A percentile compares a stretch with the other conserved stretches of the same genome.
phyloP scores from a whole-genome alignment of 352 stramenopile species.

The Globisporangium recalcitrans region DNA sequence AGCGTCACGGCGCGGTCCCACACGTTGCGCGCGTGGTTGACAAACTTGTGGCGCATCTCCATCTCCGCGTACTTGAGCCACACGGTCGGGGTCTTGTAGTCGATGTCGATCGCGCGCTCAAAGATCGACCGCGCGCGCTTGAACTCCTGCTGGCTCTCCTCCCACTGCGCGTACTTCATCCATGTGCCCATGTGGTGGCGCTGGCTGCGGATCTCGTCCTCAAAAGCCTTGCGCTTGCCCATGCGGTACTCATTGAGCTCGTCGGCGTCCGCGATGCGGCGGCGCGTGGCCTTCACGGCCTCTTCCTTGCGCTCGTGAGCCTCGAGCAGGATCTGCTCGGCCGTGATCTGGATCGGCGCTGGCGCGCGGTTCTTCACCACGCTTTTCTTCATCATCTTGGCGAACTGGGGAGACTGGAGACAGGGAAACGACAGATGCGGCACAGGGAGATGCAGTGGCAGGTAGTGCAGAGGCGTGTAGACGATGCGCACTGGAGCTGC shows the following conservation, averaged over 20 bases:
- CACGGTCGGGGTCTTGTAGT: constrained; percentile 92
- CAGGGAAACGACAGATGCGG: background rate
- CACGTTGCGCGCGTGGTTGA: constrained; percentile 98
- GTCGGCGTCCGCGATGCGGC: constrained; percentile 86
- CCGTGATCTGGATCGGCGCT: constrained; percentile 98
- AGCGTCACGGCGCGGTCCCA: constrained; percentile 93
- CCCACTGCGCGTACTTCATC: constrained; percentile 98
- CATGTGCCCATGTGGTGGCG: constrained; percentile 95
- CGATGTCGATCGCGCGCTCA: constrained; percentile 97
- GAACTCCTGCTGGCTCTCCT: constrained; percentile 98
- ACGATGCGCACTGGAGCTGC: too few species aligned
- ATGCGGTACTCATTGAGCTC: constrained; percentile 92
- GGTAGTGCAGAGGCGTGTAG: background rate
- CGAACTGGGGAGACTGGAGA: background rate
- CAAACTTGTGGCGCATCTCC: constrained; percentile 99
- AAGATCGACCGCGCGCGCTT: constrained; percentile 95
- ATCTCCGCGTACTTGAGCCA: constrained; percentile 99
- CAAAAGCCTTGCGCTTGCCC: constrained; percentile 90
- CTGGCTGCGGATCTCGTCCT: constrained; percentile 95
- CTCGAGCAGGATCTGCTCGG: constrained; percentile 97
- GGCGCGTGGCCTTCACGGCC: constrained; percentile 59
- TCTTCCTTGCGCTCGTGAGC: constrained; percentile 87
- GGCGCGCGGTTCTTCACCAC: constrained; percentile 97
- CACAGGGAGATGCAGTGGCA: background rate
- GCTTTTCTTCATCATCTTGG: constrained; percentile 76